Conservation (phyloP, 176 grass and related monocot genomes). For the Aegilops speltoides region DNA sequence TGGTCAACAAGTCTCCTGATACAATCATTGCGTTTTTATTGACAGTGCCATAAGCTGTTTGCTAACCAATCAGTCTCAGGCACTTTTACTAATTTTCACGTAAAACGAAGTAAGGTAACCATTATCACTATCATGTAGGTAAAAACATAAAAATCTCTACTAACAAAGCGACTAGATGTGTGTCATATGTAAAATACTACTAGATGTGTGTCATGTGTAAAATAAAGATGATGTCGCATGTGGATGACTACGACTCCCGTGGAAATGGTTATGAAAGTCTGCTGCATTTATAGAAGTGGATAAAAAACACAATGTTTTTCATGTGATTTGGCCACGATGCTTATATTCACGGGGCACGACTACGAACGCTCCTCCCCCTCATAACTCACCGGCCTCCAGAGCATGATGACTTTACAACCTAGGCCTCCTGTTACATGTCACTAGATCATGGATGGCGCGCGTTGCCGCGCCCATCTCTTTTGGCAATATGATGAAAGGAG, state of each 20-base stretch:
- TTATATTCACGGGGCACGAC: too few species aligned
- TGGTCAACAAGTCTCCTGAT: conserved; percentile 26
- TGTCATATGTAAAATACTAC: conserved; percentile 22
- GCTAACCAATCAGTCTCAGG: background rate
- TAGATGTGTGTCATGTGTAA: conserved; percentile 14
- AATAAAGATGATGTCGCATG: conserved; percentile 8
- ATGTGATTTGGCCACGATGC: too few species aligned
- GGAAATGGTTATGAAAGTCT: background rate
- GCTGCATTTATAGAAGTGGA: too few species aligned
- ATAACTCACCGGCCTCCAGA: too few species aligned
- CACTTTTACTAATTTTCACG: background rate
- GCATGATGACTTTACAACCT: too few species aligned
- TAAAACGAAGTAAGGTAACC: too few species aligned
- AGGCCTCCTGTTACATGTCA: too few species aligned
- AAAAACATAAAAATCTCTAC: conserved; percentile 19
- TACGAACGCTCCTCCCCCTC: too few species aligned
- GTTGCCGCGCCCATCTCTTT: too few species aligned
- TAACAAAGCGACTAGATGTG: conserved; percentile 12
- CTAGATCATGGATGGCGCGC: too few species aligned
- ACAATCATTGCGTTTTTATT: conserved; percentile 36
- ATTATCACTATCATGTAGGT: background rate
- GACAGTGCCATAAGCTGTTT: conserved; percentile 26
- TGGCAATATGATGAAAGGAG: too few species aligned
- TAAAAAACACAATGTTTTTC: too few species aligned
- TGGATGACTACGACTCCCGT: conserved; percentile 1